These are phyloP conservation scores for Kandelia obovata DNA, from an alignment of 345 rosid genomes.

Conservation along the genomic window DNA sequence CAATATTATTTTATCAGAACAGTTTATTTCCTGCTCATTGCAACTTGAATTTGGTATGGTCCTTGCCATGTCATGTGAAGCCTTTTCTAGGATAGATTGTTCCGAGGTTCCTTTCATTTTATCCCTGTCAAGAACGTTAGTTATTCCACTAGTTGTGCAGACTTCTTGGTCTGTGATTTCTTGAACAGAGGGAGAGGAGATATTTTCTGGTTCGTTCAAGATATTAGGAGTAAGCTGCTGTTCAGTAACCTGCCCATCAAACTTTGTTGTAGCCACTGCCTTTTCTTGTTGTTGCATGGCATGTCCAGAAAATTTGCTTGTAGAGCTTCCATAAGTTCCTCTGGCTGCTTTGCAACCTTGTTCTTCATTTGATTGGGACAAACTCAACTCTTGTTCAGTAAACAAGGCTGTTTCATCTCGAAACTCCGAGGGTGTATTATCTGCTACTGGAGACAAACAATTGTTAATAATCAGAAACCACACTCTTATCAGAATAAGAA, in stretches of 20 bases:
- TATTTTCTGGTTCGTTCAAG: not conserved
- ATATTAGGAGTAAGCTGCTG: not conserved
- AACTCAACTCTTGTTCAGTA: constrained; percentile 16
- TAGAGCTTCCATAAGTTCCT: not conserved
- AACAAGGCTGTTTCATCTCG: constrained; percentile 1
- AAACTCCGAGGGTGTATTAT: not conserved
- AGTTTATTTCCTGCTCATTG: constrained; percentile 9
- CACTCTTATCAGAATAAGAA: not conserved
- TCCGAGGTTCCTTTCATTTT: not conserved
- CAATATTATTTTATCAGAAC: constrained; percentile 1
- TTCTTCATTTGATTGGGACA: constrained; percentile 8
- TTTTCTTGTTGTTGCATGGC: constrained; percentile 4
- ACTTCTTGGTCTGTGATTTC: not conserved
- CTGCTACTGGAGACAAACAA: not conserved
- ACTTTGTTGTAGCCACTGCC: not conserved
- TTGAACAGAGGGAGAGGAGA: not conserved
- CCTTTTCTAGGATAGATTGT: not conserved
- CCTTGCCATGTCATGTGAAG: not conserved
- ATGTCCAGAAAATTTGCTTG: not conserved
- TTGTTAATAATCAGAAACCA: not conserved
- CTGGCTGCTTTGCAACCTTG: not conserved
- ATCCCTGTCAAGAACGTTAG: not conserved
- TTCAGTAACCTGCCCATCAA: not conserved
- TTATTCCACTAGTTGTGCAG: not conserved
- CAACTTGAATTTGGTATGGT: constrained; percentile 10